Base-by-base conservation (phyloP, 306 rosid genomes). In the Vachellia collinsii region DNA sequence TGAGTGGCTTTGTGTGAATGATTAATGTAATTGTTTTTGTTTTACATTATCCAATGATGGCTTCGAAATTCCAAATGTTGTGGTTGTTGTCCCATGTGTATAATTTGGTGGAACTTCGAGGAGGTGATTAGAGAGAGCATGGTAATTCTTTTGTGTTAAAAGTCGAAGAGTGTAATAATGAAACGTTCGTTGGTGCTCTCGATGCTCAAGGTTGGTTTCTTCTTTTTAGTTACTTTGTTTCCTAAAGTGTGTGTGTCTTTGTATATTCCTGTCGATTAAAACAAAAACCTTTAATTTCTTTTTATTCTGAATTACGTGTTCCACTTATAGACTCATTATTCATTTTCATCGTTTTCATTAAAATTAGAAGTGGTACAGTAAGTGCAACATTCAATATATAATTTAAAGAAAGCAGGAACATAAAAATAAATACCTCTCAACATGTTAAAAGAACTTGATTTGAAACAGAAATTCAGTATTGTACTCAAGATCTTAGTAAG, bases 51-150 rank as follows among this genome's bases (percentile, higher is more conserved):
- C 79, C 74, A 25, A 19, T 39, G 72, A 19, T 39, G 72, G 87
- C 90, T 85, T 88, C 53, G 89, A 87, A 83, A 88, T 84, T 83
- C 85, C 88, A 87, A 89, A 84, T 80, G 67, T 25, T 25, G 13
- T 22, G 34, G 34, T 29, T 29, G 34, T 54, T 23, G 37, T 75
- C 47, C 65, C 85, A 54, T 48, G 43, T 66, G 70, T 79, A 19
- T 19, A 48, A 48, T 54, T 82, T 77, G 84, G 42, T 12, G 74
- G 77, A 75, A 79, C 76, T 44, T 13, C 70, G 70, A 64, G 44
- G 70, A 64, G 44, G 70, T 36, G 22, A 64, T 36, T 63, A 34
- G 69, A 37, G 44, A 64, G 70, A 38, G 70, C 44, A 34, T 64
- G 70, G 44, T 64, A 64, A 34, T 64, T 64, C 43, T 36, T 20